phyloP scores from a whole-genome alignment of 768 basidiomycete genomes.

The Pisolithus sp. region DNA sequence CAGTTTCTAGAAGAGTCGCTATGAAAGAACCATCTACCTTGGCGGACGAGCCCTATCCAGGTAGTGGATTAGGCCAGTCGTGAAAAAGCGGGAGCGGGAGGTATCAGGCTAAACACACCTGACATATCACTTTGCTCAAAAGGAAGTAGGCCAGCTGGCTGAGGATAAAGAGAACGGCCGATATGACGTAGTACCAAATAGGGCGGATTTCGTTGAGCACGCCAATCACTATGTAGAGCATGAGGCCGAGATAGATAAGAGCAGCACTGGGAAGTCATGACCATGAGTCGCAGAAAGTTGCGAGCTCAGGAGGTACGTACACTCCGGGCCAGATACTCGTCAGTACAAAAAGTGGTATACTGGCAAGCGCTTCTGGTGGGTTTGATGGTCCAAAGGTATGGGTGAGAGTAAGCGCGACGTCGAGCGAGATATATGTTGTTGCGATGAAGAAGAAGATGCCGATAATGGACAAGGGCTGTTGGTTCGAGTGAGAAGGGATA shows the following conservation, averaged over 20 bases:
- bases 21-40: conserved; percentile 86
- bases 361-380: conserved; percentile 51
- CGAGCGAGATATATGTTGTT: conserved; percentile 80
- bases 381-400: conserved; percentile 50
- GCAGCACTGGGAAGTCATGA: conserved; percentile 42
- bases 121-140: conserved; percentile 70
- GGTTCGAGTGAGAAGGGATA: background rate
- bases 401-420: conserved; percentile 68
- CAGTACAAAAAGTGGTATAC: conserved; percentile 75
- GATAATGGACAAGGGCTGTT: conserved; percentile 59
- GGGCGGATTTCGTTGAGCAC: conserved; percentile 77
- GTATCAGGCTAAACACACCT: conserved; percentile 31
- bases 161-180: conserved; percentile 72
- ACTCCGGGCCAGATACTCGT: conserved; percentile 73
- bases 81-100: background rate
- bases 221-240: conserved; percentile 73
- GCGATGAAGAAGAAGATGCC: conserved; percentile 55
- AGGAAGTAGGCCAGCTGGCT: conserved; percentile 82
- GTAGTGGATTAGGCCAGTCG: conserved; percentile 6
- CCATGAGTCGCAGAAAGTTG: conserved; percentile 2
- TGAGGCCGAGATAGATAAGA: conserved; percentile 63
- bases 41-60: conserved; percentile 47
- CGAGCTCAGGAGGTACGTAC: conserved; percentile 36
- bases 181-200: conserved; percentile 68
- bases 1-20: conserved; percentile 78